Evolutionary conservation across 257 asterid species (phyloP).

Genomic region (Pogostemon cablin): DNA sequence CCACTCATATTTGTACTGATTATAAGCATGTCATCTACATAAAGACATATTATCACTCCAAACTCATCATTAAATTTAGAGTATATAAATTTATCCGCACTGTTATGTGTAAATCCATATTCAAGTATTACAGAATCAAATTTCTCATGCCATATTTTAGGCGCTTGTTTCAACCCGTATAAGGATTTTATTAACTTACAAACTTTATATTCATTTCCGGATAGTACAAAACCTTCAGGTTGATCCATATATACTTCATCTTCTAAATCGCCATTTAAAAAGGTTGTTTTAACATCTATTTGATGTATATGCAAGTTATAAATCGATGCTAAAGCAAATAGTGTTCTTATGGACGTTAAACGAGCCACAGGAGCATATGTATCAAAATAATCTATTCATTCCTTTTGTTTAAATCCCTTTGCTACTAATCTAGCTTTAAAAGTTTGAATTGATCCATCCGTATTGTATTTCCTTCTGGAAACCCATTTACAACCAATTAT

Average conservation of each 20-base stretch:
- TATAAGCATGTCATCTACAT: background rate
- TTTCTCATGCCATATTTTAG: background rate
- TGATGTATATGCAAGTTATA: background rate
- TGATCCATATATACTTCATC: background rate
- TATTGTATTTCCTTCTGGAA: background rate
- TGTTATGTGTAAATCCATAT: background rate
- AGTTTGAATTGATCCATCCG: background rate
- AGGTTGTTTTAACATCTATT: background rate
- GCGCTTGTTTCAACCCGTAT: background rate
- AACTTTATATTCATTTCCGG: too few species aligned
- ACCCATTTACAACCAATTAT: background rate
- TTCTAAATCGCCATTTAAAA: background rate
- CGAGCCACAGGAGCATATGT: background rate
- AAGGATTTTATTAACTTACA: too few species aligned
- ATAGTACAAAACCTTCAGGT: too few species aligned
- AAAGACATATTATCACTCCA: background rate
- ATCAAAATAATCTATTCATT: background rate
- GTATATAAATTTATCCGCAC: background rate
- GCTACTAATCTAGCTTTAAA: slow-evolving; percentile 1
- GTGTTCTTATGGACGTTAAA: background rate
- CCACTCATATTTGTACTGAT: background rate
- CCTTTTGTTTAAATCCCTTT: background rate
- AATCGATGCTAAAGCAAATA: background rate
- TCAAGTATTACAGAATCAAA: background rate
- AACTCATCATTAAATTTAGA: background rate